Base-by-base conservation (phyloP, 148 eudicot genomes). In the Pharnaceum exiguum region DNA sequence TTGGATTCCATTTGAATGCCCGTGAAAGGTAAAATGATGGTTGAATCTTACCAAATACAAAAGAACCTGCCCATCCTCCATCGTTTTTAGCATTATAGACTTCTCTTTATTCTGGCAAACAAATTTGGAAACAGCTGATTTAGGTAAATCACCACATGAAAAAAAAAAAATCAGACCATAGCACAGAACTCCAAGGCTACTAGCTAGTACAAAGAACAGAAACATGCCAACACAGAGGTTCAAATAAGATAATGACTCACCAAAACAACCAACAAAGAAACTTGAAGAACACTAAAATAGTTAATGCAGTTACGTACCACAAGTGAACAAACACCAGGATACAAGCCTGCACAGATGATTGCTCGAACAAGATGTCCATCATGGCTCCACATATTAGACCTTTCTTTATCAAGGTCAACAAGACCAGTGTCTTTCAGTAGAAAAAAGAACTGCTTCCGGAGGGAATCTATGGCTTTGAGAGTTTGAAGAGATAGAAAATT, bases 41-140 rank as follows among this genome's bases (percentile, higher is more conserved):
- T 57, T 53, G 18, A 57, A 35, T 57, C 93, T 61, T 77, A 93
- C 98, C 66, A 82, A 63, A 66, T 81, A 69, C 60, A 93, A 60
- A 73, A 93, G 96, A 45, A 88, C 96, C 67, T 66, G 75, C 31
- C 98, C 98, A 73, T 93, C 98, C 82, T 93, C 98, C 98, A 88
- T 85, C 57, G 96, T 93, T 75, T 93, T 93, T 63, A 93, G 60
- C 65, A 80, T 78, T 61, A 83, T 65, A 18, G 98, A 93, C 73
- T 76, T 93, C 60, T 81, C 81, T 79, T 83, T 93, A 65, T 88
- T 88, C 96, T 93, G 96, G n/a, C n/a, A n/a, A n/a, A n/a, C n/a
- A n/a, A n/a, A n/a, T n/a, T n/a, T n/a, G n/a, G n/a, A n/a, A n/a
- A n/a, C n/a, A n/a, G n/a, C n/a, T n/a, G n/a, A n/a, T n/a, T n/a